phyloP scores from a whole-genome alignment of 139 green algal species.

The Micromonas pusilla region DNA sequence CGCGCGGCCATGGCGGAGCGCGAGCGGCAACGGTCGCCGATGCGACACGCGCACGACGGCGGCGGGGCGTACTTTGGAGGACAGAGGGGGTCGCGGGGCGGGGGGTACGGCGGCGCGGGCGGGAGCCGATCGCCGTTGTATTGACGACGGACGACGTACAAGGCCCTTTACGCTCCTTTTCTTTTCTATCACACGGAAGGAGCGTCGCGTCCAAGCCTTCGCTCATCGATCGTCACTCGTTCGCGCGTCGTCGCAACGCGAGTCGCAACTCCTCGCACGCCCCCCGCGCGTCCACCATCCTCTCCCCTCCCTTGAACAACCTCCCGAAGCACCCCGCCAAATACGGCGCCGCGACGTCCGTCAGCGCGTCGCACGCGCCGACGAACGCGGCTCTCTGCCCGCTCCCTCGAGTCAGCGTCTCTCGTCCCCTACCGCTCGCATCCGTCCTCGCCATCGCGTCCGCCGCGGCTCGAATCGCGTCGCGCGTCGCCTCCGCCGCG shows the following conservation, averaged over 20 bases:
- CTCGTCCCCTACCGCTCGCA: background rate
- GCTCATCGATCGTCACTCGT: too few species aligned
- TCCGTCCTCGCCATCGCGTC: background rate
- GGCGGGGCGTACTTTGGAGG: too few species aligned
- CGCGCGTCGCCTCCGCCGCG: background rate
- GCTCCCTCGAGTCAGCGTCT: too few species aligned
- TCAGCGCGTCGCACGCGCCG: background rate
- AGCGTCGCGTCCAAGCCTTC: too few species aligned
- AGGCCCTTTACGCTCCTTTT: too few species aligned
- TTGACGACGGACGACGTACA: too few species aligned
- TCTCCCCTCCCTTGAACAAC: background rate
- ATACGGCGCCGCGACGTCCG: slow-evolving; percentile 17
- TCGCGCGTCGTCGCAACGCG: background rate
- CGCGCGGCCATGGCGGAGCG: too few species aligned
- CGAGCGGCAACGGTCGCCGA: background rate
- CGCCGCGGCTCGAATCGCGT: background rate
- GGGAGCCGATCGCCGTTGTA: too few species aligned
- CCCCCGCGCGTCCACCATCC: background rate
- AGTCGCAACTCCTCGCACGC: background rate
- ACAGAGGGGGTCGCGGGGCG: too few species aligned
- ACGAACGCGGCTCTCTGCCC: background rate
- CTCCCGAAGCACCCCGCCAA: slow-evolving; percentile 1
- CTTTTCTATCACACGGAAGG: too few species aligned
- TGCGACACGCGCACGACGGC: too few species aligned
- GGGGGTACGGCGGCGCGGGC: too few species aligned